Conservation (phyloP, 192 early-diverging fungal species). For the Geranomyces michiganensis region DNA sequence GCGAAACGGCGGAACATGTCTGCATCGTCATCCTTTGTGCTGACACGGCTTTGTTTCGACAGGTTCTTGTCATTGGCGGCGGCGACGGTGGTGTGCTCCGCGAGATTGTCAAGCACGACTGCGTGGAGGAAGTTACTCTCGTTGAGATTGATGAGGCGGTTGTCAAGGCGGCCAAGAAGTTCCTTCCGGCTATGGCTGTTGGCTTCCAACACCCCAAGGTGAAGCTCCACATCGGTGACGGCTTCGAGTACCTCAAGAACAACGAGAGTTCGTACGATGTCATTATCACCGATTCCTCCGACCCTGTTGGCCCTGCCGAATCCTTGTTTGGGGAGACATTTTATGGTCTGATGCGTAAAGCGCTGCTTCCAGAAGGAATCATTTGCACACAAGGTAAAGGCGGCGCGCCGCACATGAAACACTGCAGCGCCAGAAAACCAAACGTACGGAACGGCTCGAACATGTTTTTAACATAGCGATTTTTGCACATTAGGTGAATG, state of each 20-base stretch:
- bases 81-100: constrained; percentile 99
- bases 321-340: constrained; percentile 90
- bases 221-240: constrained; percentile 92
- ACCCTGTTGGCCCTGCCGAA: constrained; percentile 97
- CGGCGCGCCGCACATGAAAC: no score
- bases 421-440: no score
- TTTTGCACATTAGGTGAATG: no score
- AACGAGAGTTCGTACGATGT: constrained; percentile 90
- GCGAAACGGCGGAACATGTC: not conserved
- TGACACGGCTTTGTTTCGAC: not conserved
- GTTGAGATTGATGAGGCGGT: constrained; percentile 99
- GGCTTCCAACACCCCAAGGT: constrained; percentile 97
- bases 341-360: constrained; percentile 91
- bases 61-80: constrained; percentile 98
- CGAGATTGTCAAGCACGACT: constrained; percentile 95
- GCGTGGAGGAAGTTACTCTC: constrained; percentile 87
- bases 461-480: no score
- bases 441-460: no score
- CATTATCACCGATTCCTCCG: constrained; percentile 98
- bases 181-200: constrained; percentile 88
- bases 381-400: constrained; percentile 97
- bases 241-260: constrained; percentile 90
- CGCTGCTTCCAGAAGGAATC: constrained; percentile 86
- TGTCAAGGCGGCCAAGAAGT: constrained; percentile 87
- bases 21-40: no score